phyloP scores from a whole-genome alignment of 2,329 filamentous ascomycete genomes.

The Drechslerella stenobrocha region DNA sequence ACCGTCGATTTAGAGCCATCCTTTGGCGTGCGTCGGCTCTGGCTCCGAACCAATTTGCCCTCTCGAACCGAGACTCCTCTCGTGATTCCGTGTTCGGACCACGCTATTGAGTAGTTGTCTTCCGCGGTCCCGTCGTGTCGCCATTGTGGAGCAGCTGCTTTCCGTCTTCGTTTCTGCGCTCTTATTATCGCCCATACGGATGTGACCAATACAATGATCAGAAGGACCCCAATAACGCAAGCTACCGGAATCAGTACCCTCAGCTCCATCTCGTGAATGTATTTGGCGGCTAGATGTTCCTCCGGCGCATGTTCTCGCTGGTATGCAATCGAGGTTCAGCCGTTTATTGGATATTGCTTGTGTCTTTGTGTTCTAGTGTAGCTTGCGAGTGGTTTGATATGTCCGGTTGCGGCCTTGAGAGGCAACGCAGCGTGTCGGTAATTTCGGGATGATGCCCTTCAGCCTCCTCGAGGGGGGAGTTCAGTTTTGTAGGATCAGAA shows the following conservation, averaged over 20 bases:
- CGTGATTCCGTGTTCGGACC: constrained; percentile 30
- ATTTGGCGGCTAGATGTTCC: constrained; percentile 1
- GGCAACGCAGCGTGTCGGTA: background rate
- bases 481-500: constrained; percentile 25
- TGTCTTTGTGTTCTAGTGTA: background rate
- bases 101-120: constrained; percentile 39
- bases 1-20: constrained; percentile 12
- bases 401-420: background rate
- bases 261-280: constrained; percentile 36
- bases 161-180: constrained; percentile 12
- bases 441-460: background rate
- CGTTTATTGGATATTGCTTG: too few relatives aligned
- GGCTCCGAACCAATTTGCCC: constrained; percentile 38
- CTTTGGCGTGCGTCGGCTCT: constrained; percentile 20
- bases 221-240: constrained; percentile 22
- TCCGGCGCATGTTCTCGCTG: constrained; percentile 19
- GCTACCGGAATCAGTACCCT: constrained; percentile 37
- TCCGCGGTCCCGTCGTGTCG: constrained; percentile 27
- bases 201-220: constrained; percentile 7
- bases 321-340: too few relatives aligned
- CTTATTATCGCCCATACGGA: constrained; percentile 10
- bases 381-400: background rate
- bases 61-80: constrained; percentile 42
- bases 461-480: background rate
- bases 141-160: constrained; percentile 20